Conservation (phyloP, 805 yeast species). For the Blastobotrys peoriensis region DNA sequence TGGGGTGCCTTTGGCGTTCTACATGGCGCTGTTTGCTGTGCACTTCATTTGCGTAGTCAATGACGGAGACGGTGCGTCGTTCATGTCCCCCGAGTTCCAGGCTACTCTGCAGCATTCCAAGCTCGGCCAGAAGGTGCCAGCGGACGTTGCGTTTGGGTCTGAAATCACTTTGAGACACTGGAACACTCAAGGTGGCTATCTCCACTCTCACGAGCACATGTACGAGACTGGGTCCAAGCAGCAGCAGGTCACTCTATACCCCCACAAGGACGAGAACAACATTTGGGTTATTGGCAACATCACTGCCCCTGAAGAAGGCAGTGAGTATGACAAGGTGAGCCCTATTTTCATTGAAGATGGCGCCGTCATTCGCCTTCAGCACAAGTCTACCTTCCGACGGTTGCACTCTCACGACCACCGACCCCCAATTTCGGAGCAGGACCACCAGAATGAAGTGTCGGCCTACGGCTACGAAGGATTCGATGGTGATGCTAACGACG, state of each 20-base stretch:
- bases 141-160: constrained; percentile 69
- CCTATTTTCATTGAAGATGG: constrained; percentile 49
- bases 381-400: constrained; percentile 58
- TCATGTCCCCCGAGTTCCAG: constrained; percentile 64
- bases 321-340: constrained; percentile 27
- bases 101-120: constrained; percentile 44
- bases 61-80: constrained; percentile 55
- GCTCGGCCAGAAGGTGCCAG: constrained; percentile 42
- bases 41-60: constrained; percentile 45
- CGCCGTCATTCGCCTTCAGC: constrained; percentile 60
- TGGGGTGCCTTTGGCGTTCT: constrained; percentile 52
- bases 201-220: constrained; percentile 66
- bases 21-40: constrained; percentile 48
- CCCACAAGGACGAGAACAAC: constrained; percentile 58
- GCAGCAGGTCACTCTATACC: constrained; percentile 75
- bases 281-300: constrained; percentile 64
- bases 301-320: constrained; percentile 23
- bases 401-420: constrained; percentile 65
- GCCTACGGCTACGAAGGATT: constrained; percentile 60
- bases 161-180: constrained; percentile 65
- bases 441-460: constrained; percentile 79
- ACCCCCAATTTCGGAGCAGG: constrained; percentile 89
- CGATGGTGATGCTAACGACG: constrained; percentile 62
- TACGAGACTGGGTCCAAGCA: constrained; percentile 63
- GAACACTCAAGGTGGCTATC: constrained; percentile 64